These are phyloP conservation scores for Aspergillaceae sp. DNA, from an alignment of 2,329 filamentous ascomycete genomes.

Conservation along the genomic window DNA sequence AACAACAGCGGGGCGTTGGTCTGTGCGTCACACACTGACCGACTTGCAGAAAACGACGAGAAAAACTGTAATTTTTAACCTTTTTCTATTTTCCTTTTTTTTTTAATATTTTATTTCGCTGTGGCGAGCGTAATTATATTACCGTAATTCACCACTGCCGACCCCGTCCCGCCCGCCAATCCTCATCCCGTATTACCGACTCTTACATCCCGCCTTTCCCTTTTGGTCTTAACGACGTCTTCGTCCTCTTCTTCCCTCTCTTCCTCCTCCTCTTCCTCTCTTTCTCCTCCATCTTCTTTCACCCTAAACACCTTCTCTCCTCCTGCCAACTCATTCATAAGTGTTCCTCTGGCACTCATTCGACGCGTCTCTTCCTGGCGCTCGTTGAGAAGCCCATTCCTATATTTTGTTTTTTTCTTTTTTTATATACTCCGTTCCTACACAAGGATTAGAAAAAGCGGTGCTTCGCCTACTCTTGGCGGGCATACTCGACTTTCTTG, in stretches of 20 bases:
- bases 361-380: slow-evolving; percentile 21
- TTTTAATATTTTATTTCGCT: no score
- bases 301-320: background rate
- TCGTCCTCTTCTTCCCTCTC: background rate
- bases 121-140: no score
- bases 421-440: slow-evolving; percentile 4
- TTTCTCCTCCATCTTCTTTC: slow-evolving; percentile 6
- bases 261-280: slow-evolving; percentile 6
- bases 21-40: slow-evolving; percentile 9
- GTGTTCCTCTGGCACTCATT: slow-evolving; percentile 12
- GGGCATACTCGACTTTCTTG: slow-evolving; percentile 11
- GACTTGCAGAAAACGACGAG: background rate
- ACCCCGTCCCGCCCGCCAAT: background rate
- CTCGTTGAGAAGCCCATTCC: slow-evolving; percentile 19
- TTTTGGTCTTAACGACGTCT: background rate
- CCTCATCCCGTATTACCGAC: slow-evolving; percentile 5
- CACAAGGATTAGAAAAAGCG: slow-evolving; percentile 14
- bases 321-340: slow-evolving; percentile 16
- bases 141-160: no score
- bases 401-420: background rate
- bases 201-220: background rate
- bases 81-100: slow-evolving; percentile 3
- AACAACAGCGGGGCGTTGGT: slow-evolving; percentile 12
- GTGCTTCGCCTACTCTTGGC: slow-evolving; percentile 13
- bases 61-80: slow-evolving; percentile 2